A percentile compares a stretch with the other conserved stretches of the same genome.
Evolutionary conservation across 2,329 filamentous ascomycete species (phyloP).

Genomic region (Sporothrix sp.): DNA sequence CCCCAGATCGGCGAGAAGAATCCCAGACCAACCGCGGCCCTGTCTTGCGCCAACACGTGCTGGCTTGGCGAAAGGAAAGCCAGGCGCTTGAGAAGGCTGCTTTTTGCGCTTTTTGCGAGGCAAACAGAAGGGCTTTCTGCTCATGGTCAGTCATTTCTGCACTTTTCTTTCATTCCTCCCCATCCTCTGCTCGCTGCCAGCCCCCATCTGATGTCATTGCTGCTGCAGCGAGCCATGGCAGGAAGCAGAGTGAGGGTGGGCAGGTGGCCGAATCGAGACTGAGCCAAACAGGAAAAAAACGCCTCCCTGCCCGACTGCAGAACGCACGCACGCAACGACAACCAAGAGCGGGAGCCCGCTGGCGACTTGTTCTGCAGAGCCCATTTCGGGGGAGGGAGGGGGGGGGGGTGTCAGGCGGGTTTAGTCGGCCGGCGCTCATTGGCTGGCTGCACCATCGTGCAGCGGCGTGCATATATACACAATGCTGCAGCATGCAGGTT

Average conservation of each 20-base stretch:
- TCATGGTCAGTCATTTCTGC: too few relatives aligned
- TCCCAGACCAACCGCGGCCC: too few relatives aligned
- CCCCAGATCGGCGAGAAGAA: too few relatives aligned
- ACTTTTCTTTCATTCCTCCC: background rate
- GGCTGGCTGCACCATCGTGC: slow-evolving; percentile 13
- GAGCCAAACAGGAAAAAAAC: background rate
- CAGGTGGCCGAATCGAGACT: background rate
- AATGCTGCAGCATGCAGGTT: slow-evolving; percentile 11
- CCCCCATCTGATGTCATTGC: slow-evolving; percentile 5
- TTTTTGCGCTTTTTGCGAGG: background rate
- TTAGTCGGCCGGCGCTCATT: slow-evolving; percentile 15
- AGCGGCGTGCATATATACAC: slow-evolving; percentile 15
- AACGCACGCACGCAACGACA: background rate
- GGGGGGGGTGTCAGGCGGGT: slow-evolving; percentile 19
- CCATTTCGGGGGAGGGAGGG: background rate
- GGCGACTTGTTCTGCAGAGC: slow-evolving; percentile 3
- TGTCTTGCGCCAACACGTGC: too few relatives aligned
- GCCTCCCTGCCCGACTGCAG: background rate
- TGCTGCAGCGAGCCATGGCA: background rate
- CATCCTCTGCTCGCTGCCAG: background rate
- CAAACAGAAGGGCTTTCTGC: too few relatives aligned
- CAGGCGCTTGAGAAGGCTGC: too few relatives aligned
- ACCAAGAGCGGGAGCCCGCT: background rate
- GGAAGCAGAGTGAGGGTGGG: background rate
- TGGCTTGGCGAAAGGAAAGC: too few relatives aligned